Percentiles rank a stretch among this genome's conserved stretches.
phyloP scores from a whole-genome alignment of 192 early-diverging fungal species.

The Coemansia sp. region DNA sequence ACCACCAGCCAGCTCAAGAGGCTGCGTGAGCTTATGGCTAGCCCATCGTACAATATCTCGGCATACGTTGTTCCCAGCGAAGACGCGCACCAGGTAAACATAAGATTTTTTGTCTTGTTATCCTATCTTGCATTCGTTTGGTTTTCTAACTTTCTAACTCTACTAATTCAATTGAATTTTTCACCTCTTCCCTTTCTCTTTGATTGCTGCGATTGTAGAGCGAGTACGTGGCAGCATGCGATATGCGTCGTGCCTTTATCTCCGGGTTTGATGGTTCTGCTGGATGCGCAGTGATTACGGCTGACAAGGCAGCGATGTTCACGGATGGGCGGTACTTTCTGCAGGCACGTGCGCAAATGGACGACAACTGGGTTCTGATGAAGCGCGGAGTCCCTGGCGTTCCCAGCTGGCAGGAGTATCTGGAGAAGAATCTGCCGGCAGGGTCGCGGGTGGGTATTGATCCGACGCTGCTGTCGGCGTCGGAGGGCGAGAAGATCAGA shows the following conservation, averaged over 20 bases:
- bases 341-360: slow-evolving; percentile 91
- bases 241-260: slow-evolving; percentile 87
- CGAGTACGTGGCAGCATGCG: slow-evolving; percentile 91
- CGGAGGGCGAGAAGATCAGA: slow-evolving; percentile 61
- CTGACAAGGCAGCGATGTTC: slow-evolving; percentile 80
- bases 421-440: slow-evolving; percentile 68
- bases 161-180: neutral
- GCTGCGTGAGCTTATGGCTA: slow-evolving; percentile 65
- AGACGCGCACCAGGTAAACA: slow-evolving; percentile 88
- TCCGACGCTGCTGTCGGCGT: slow-evolving; percentile 77
- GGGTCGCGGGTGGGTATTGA: slow-evolving; percentile 90
- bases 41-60: slow-evolving; percentile 55
- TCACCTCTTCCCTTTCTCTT: neutral
- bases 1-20: slow-evolving; percentile 59
- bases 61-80: slow-evolving; percentile 87
- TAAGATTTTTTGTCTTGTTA: neutral
- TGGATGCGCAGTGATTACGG: slow-evolving; percentile 86
- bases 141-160: slow-evolving; percentile 2
- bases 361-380: slow-evolving; percentile 91
- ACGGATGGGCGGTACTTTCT: slow-evolving; percentile 98
- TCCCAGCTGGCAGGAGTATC: slow-evolving; percentile 87
- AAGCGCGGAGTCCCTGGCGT: slow-evolving; percentile 86
- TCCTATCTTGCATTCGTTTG: neutral
- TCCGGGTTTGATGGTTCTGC: slow-evolving; percentile 98
- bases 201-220: slow-evolving; percentile 57